These are phyloP conservation scores for Phaffia tasmanica DNA, from an alignment of 768 basidiomycete genomes.

Conservation along the genomic window DNA sequence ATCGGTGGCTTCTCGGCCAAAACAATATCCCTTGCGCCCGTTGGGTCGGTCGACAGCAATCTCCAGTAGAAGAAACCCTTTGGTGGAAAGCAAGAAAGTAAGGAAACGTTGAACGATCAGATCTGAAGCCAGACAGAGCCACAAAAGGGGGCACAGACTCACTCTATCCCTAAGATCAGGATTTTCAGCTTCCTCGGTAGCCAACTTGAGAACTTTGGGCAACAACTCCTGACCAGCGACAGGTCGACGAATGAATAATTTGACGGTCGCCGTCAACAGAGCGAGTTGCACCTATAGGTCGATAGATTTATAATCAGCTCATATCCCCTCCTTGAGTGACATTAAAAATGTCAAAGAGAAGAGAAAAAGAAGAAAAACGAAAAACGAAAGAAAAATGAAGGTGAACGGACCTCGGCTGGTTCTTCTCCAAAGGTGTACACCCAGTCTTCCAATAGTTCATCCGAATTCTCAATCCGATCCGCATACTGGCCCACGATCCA, in stretches of 20 bases:
- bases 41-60: constrained; percentile 81
- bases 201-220: constrained; percentile 90
- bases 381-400: background rate
- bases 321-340: background rate
- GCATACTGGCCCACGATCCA: constrained; percentile 99
- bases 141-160: constrained; percentile 20
- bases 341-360: too few relatives aligned
- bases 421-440: constrained; percentile 83
- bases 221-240: constrained; percentile 79
- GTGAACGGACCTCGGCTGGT: constrained; percentile 63
- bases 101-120: background rate
- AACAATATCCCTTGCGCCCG: constrained; percentile 78
- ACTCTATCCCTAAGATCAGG: constrained; percentile 85
- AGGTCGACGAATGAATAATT: constrained; percentile 87
- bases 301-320: background rate
- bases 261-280: constrained; percentile 84
- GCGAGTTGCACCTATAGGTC: constrained; percentile 75
- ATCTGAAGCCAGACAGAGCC: background rate
- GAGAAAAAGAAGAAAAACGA: background rate
- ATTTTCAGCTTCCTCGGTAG: constrained; percentile 95
- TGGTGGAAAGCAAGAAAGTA: background rate
- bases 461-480: constrained; percentile 89
- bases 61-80: constrained; percentile 99
- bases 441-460: constrained; percentile 87
- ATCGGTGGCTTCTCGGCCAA: constrained; percentile 88